Evolutionary conservation across 2,329 filamentous ascomycete genomes (phyloP).

Genomic region (Nemania serpens): DNA sequence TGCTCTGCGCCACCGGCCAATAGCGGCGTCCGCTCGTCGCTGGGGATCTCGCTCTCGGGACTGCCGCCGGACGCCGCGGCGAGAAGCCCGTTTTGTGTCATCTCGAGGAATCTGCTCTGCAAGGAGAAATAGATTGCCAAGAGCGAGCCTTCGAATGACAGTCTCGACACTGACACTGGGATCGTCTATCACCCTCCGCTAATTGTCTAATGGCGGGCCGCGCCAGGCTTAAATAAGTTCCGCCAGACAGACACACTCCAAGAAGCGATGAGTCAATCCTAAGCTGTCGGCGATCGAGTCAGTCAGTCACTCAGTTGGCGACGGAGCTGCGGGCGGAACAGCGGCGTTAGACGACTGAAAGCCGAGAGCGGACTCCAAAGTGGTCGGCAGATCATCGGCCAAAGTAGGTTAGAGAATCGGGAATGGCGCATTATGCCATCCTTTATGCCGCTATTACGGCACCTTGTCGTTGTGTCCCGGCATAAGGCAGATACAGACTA

Average conservation of each 20-base stretch:
- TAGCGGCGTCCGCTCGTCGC: conserved; percentile 32
- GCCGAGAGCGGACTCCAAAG: too few species aligned
- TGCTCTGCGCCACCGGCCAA: conserved; percentile 22
- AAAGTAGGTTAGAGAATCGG: conserved; percentile 8
- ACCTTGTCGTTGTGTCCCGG: background rate
- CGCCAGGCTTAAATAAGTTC: background rate
- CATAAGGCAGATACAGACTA: too few species aligned
- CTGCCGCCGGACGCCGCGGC: conserved; percentile 16
- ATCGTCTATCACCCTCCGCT: background rate
- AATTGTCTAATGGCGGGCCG: background rate
- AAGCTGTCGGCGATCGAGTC: background rate
- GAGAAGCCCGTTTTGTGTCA: conserved; percentile 25
- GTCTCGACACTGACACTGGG: too few species aligned
- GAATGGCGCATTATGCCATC: conserved; percentile 7
- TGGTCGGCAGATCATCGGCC: conserved; percentile 12
- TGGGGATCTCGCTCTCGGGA: background rate
- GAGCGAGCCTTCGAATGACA: background rate
- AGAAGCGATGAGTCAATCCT: conserved; percentile 1
- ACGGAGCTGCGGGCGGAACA: background rate
- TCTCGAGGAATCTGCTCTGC: conserved; percentile 10
- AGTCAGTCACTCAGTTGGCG: background rate
- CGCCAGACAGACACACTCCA: background rate
- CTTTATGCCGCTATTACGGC: background rate
- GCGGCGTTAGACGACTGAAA: too few species aligned
- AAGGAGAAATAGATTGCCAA: background rate